A percentile compares a stretch with the other conserved stretches of the same genome.
Evolutionary conservation across 2,329 filamentous ascomycete genomes (phyloP).

Genomic region (Coniochaeta hoffmannii): DNA sequence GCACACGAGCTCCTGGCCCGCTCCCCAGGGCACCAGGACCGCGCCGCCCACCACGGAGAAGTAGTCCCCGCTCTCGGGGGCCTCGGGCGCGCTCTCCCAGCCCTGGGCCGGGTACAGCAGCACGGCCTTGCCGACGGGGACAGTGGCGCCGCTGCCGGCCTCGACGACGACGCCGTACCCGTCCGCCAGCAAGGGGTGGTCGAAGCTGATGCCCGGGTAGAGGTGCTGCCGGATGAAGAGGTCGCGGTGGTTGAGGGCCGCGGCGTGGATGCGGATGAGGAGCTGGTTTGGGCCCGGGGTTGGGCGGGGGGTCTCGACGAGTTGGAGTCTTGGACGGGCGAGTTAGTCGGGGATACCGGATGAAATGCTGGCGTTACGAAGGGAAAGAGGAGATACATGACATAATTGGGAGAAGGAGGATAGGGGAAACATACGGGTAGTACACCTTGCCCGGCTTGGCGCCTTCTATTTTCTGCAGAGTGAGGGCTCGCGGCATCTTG

Average conservation of each 20-base stretch:
- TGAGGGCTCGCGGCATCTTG: constrained; percentile 49
- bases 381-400: background rate
- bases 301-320: constrained; percentile 56
- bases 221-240: constrained; percentile 89
- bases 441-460: constrained; percentile 79
- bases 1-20: constrained; percentile 64
- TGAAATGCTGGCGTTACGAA: background rate
- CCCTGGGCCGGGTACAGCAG: constrained; percentile 71
- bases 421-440: constrained; percentile 51
- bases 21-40: constrained; percentile 57
- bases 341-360: constrained; percentile 5
- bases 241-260: constrained; percentile 89
- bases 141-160: constrained; percentile 42
- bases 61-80: constrained; percentile 56
- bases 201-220: constrained; percentile 79
- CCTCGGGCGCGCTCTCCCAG: constrained; percentile 65
- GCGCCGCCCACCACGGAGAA: constrained; percentile 67
- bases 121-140: constrained; percentile 43
- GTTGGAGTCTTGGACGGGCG: constrained; percentile 37
- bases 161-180: constrained; percentile 68
- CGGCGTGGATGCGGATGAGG: constrained; percentile 67
- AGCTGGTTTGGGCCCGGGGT: constrained; percentile 60
- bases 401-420: background rate
- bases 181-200: constrained; percentile 72
- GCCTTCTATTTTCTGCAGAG: constrained; percentile 63